A percentile compares a stretch with the other conserved stretches of the same genome.
These are phyloP conservation scores for Zasmidium citrigriseum DNA, from an alignment of 2,329 filamentous ascomycete genomes.

Conservation along the genomic window DNA sequence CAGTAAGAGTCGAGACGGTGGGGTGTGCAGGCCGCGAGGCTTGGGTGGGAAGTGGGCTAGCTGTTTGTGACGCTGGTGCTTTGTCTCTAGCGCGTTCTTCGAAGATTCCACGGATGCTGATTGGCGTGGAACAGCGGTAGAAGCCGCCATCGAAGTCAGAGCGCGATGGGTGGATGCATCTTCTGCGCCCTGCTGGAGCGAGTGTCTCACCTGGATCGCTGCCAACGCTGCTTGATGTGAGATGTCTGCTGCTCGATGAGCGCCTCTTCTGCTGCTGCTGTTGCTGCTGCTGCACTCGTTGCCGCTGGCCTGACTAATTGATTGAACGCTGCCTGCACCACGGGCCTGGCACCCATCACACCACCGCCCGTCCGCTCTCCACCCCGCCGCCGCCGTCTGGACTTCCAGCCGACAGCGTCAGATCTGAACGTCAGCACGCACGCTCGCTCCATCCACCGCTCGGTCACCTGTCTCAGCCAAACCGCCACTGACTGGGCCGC, in stretches of 20 bases:
- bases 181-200: neutral
- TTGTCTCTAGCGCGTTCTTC: neutral
- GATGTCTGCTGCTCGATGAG: neutral
- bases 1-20: neutral
- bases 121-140: neutral
- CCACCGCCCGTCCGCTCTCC: neutral
- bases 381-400: neutral
- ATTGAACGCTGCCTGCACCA: neutral
- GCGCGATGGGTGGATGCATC: neutral
- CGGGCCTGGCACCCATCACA: neutral
- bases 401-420: neutral
- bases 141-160: neutral
- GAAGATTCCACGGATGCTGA: neutral
- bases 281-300: neutral
- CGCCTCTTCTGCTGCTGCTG: neutral
- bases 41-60: no score
- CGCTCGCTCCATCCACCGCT: no score
- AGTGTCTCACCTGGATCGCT: no score
- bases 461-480: neutral
- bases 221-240: no score
- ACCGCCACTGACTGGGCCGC: neutral
- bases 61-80: neutral
- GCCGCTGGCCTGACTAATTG: neutral
- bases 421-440: neutral
- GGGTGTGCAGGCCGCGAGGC: no score